Percentiles rank a stretch among this genome's conserved stretches.
Evolutionary conservation across 2,329 filamentous ascomycete genomes (phyloP).

Genomic region (Clarireedia sp.): DNA sequence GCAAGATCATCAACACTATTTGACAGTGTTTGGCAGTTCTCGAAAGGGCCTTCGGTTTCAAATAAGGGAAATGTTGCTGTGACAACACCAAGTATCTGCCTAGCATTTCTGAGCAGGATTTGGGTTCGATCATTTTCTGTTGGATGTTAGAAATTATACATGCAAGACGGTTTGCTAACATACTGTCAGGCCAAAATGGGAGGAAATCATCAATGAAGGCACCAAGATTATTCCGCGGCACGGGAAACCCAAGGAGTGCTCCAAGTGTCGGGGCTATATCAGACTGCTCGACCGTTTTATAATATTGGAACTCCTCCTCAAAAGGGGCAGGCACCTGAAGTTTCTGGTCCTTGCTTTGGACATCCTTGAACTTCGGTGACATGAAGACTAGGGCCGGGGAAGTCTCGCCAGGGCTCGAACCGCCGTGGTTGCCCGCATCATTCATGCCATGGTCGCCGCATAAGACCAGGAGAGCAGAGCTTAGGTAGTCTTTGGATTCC

Average conservation of each 20-base stretch:
- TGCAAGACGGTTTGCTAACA: constrained; percentile 16
- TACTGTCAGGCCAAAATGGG: constrained; percentile 64
- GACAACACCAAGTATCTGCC: constrained; percentile 71
- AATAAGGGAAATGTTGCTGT: constrained; percentile 61
- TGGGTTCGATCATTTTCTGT: constrained; percentile 49
- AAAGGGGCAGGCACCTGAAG: constrained; percentile 47
- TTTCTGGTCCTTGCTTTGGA: constrained; percentile 46
- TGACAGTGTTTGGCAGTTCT: constrained; percentile 18
- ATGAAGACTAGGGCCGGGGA: constrained; percentile 88
- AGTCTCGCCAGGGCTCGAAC: constrained; percentile 87
- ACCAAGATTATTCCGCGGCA: constrained; percentile 84
- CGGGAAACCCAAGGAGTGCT: constrained; percentile 76
- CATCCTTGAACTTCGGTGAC: constrained; percentile 73
- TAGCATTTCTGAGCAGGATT: constrained; percentile 69
- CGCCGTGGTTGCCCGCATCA: constrained; percentile 92
- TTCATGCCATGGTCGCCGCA: constrained; percentile 99
- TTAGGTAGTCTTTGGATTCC: constrained; percentile 58
- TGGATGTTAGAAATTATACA: constrained; percentile 10
- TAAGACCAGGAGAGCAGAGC: constrained; percentile 73
- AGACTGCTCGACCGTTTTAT: constrained; percentile 80
- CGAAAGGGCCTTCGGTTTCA: constrained; percentile 25
- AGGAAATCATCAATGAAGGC: constrained; percentile 76
- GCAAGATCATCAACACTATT: constrained; percentile 47
- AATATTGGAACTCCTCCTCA: constrained; percentile 71
- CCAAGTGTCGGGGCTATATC: constrained; percentile 88